Conservation (phyloP, 2,329 filamentous ascomycete species). For the Colletotrichum zoysiae region DNA sequence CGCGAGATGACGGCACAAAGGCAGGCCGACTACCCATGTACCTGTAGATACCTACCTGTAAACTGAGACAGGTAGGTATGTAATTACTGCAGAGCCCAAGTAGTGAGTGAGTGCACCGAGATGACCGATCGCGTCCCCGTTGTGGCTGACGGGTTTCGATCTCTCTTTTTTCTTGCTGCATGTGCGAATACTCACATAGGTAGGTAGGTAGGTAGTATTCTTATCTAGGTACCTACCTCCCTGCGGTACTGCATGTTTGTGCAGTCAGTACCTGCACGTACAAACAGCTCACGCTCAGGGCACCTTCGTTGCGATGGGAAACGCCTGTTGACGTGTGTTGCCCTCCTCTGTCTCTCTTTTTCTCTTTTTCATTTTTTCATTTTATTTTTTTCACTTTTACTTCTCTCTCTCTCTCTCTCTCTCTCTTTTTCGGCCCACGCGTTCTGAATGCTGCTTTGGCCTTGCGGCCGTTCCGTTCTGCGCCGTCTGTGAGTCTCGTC, state of each 20-base stretch:
- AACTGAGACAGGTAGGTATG: too few relatives aligned
- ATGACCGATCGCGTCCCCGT: not conserved
- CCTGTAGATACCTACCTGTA: too few relatives aligned
- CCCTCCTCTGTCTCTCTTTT: not conserved
- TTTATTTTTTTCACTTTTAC: too few relatives aligned
- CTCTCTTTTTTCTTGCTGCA: not conserved
- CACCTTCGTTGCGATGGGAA: not conserved
- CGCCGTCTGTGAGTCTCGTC: slow-evolving; percentile 5
- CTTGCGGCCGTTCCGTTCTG: not conserved
- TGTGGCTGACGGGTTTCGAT: slow-evolving; percentile 15
- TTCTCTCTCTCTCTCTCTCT: too few relatives aligned
- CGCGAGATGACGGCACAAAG: slow-evolving; percentile 17
- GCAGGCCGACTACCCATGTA: not conserved
- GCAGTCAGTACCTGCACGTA: too few relatives aligned
- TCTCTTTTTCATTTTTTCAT: too few relatives aligned
- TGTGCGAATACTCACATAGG: too few relatives aligned
- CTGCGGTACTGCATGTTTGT: too few relatives aligned
- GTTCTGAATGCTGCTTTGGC: not conserved
- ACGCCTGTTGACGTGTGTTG: not conserved
- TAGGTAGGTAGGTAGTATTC: too few relatives aligned
- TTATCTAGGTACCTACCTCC: too few relatives aligned
- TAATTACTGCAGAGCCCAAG: too few relatives aligned
- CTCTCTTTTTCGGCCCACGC: not conserved
- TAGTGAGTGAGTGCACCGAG: not conserved
- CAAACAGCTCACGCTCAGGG: slow-evolving; percentile 4